phyloP scores from a whole-genome alignment of 345 rosid species.

The Capsella bursapastoris region DNA sequence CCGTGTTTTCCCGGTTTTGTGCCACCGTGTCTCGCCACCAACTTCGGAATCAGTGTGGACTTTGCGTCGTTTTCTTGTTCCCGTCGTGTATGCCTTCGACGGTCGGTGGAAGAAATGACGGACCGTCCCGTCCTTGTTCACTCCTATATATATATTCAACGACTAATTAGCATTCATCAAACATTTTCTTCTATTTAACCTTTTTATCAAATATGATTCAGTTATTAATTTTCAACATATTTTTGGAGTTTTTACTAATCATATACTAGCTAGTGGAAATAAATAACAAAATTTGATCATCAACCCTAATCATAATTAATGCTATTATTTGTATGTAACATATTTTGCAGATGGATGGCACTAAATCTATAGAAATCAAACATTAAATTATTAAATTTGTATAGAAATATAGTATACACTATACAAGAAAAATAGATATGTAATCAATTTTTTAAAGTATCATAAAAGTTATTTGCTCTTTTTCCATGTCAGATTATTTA shows the following conservation, averaged over 20 bases:
- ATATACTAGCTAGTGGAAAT: neutral
- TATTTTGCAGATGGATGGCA: neutral
- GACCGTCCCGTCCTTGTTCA: conserved; percentile 80
- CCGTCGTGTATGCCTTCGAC: conserved; percentile 96
- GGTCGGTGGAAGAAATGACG: conserved; percentile 99
- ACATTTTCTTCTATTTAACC: neutral
- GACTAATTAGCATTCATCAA: neutral
- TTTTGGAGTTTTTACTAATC: neutral
- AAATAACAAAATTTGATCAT: neutral
- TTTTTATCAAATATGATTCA: neutral
- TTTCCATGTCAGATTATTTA: neutral
- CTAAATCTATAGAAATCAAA: no score
- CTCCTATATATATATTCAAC: conserved; percentile 49
- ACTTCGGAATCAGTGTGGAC: conserved; percentile 72
- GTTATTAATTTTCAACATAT: neutral
- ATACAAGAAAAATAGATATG: neutral
- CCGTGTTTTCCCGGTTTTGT: conserved; percentile 95
- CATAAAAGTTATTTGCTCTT: neutral
- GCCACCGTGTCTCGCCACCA: conserved; percentile 96
- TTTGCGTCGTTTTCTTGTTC: conserved; percentile 91
- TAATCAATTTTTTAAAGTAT: neutral
- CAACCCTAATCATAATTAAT: neutral
- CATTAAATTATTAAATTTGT: no score
- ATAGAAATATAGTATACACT: no score
- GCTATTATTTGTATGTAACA: neutral